Base-by-base conservation (phyloP, 2,329 filamentous ascomycete species). In the Epichloe hybrida region DNA sequence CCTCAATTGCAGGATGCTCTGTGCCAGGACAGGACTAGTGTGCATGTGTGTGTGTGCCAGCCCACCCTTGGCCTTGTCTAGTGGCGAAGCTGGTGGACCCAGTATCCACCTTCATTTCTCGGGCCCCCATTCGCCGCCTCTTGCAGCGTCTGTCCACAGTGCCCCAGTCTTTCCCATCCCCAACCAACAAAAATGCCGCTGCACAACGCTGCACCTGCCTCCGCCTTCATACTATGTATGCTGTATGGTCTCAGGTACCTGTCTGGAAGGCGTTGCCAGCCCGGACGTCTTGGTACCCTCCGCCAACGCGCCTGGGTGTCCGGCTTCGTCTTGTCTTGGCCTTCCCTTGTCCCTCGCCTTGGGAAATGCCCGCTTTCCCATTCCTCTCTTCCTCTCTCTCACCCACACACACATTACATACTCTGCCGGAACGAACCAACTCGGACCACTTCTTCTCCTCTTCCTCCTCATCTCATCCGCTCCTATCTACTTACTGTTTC, bases 181-280 rank as follows among this genome's bases (percentile, higher is more conserved):
- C 61, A 60, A 60, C 63, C 62, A 63, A 64, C 62, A 60, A 59
- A 59, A 37, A 37, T 59, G 54, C 59, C 58, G 59, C 55, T 52
- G 58, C 50, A 42, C 21, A 17, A 17, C 39, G 42, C 46, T 54
- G 53, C 52, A 47, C 50, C 53, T 40, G 51, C 40, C 43, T 42
- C 35, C 46, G 4, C 17, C 17, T 43, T 23, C 48, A 44, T 46
- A 17, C 3, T 21, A 4, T n/a, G n/a, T n/a, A n/a, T n/a, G n/a
- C n/a, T n/a, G n/a, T n/a, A n/a, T 4, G 5, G 36, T 31, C 34
- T 38, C 20, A 20, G n/a, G n/a, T 40, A 40, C 38, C 46, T 40
- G 27, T 23, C 38, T 35, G 27, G 8, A 6, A 2, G 27, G 46
- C 27, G 15, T 23, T 3, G 2, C 11, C 20, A 23, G 23, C 46